A percentile compares a stretch with the other conserved stretches of the same genome.
These are phyloP conservation scores for Cucurbita ficifolia DNA, from an alignment of 306 rosid species.

Conservation along the genomic window DNA sequence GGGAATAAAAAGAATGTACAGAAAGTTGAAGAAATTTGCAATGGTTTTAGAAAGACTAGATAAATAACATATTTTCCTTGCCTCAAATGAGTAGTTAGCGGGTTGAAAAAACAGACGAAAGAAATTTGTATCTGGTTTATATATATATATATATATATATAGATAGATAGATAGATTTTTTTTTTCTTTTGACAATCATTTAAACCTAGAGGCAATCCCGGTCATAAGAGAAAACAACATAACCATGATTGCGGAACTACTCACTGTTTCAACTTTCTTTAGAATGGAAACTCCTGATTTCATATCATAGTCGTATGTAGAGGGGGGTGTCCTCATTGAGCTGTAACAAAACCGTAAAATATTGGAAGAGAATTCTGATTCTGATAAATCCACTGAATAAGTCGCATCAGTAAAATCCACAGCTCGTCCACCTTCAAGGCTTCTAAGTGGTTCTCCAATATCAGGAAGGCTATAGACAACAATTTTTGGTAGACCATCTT, in stretches of 20 bases:
- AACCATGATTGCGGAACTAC: constrained; percentile 13
- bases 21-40: background rate
- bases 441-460: constrained; percentile 45
- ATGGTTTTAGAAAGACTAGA: background rate
- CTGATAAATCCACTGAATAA: constrained; percentile 39
- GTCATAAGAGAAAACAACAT: background rate
- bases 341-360: constrained; percentile 64
- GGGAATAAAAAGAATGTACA: background rate
- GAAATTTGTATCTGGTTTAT: background rate
- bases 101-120: background rate
- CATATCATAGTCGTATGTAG: constrained; percentile 90
- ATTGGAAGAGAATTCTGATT: constrained; percentile 56
- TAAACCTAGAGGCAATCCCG: background rate
- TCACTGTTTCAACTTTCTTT: constrained; percentile 71
- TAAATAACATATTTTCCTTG: background rate
- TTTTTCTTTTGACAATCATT: background rate
- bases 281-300: constrained; percentile 41
- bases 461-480: constrained; percentile 54
- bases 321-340: constrained; percentile 71
- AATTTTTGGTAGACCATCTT: constrained; percentile 68
- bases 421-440: constrained; percentile 41
- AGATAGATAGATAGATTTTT: too few relatives aligned
- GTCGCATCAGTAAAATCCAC: constrained; percentile 64
- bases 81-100: background rate
- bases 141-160: too few relatives aligned